A percentile compares a stretch with the other conserved stretches of the same genome.
These are phyloP conservation scores for Solanum ahanhuiri DNA, from an alignment of 257 asterid species.

Conservation along the genomic window DNA sequence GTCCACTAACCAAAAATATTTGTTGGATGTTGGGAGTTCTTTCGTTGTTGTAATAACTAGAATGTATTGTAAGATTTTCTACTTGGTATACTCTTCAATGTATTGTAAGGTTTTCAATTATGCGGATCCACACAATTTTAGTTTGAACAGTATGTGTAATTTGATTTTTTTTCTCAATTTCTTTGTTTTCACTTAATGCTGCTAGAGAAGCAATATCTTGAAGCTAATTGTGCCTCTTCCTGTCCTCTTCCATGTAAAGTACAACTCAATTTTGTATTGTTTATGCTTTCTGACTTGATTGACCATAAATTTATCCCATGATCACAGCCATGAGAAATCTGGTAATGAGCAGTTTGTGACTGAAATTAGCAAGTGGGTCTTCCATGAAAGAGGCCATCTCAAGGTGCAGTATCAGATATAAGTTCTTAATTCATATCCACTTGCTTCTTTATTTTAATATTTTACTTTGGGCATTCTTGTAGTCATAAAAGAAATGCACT, in stretches of 20 bases:
- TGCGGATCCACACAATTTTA: neutral
- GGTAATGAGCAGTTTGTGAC: slow-evolving; percentile 69
- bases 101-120: neutral
- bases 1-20: neutral
- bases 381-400: slow-evolving; percentile 85
- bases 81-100: neutral
- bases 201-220: neutral
- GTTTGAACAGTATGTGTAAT: neutral
- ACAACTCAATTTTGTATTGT: neutral
- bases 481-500: neutral
- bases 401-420: slow-evolving; percentile 35
- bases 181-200: neutral
- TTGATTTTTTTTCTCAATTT: neutral
- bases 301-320: slow-evolving; percentile 5
- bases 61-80: neutral
- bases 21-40: neutral
- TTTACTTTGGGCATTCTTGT: neutral
- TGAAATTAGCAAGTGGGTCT: slow-evolving; percentile 83
- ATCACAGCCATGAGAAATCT: slow-evolving; percentile 54
- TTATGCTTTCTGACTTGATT: neutral
- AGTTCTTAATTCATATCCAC: neutral
- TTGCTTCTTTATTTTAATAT: neutral
- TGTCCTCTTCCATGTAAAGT: neutral
- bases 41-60: neutral
- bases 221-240: neutral